phyloP scores from a whole-genome alignment of 1,139 yeast genomes.

The Diutina scorzettiae region DNA sequence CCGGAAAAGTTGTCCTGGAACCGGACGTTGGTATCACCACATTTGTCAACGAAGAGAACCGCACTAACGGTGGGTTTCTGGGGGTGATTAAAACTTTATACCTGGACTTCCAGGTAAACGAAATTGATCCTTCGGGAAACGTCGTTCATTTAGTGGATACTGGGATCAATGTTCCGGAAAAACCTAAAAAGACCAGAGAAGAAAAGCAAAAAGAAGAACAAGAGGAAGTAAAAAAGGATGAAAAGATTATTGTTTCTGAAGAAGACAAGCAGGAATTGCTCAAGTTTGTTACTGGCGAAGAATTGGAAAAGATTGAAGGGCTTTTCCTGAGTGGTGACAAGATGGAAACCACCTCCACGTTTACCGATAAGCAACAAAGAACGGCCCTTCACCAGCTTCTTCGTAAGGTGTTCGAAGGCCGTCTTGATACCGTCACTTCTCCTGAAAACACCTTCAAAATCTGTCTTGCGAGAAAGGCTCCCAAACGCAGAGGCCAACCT shows the following conservation, averaged over 20 bases:
- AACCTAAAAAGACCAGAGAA: conserved; percentile 27
- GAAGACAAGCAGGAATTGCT: conserved; percentile 37
- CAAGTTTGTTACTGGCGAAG: conserved; percentile 46
- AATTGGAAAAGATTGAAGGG: conserved; percentile 40
- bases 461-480: conserved; percentile 22
- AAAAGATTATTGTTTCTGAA: conserved; percentile 34
- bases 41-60: conserved; percentile 35
- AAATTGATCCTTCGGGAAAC: conserved; percentile 53
- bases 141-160: conserved; percentile 69
- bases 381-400: conserved; percentile 68
- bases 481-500: conserved; percentile 4
- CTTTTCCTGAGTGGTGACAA: conserved; percentile 47
- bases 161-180: conserved; percentile 48
- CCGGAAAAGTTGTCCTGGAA: conserved; percentile 21
- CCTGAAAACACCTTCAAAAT: conserved; percentile 53
- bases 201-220: conserved; percentile 15
- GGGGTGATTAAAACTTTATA: conserved; percentile 82
- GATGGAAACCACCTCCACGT: conserved; percentile 45
- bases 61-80: conserved; percentile 46
- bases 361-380: conserved; percentile 59
- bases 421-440: conserved; percentile 70
- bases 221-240: conserved; percentile 15
- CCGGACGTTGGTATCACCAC: conserved; percentile 77
- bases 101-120: conserved; percentile 92
- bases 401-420: conserved; percentile 62